Evolutionary conservation across 805 yeast species (phyloP), one percentile per base, ranked within the genome.

Genomic region (Allodekkera sacchari): DNA sequence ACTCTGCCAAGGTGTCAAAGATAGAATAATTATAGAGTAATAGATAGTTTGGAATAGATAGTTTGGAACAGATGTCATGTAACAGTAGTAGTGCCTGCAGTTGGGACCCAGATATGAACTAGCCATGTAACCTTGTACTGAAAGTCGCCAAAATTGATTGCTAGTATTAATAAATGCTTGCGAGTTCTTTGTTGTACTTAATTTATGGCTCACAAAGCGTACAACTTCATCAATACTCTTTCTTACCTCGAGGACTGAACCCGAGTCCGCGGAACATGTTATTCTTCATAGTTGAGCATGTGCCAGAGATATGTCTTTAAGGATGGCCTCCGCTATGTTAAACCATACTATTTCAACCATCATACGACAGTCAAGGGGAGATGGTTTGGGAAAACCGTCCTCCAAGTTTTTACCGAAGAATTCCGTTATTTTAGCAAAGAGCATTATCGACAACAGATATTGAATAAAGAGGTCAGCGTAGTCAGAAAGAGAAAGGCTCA

Each of bases 361-460:
- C 39, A 44, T 11, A 52, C 62, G 4, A 52, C 57, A 19, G 67
- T 59, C 4, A 67, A 66, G 41, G 69, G 68, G 1, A 44, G 74
- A 31, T 68, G 73, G 72, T 40, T 57, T 7, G 50, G 52, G 3
- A 52, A 50, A 32, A 47, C 64, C 1, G 47, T 65, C 2, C 31
- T 59, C 15, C 64, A 66, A 13, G 60, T 67, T 5, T 45, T 66
- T 19, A 37, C 50, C 2, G 42, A 48, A 4, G 74, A 68, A 38
- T 67, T 68, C 31, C 47, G 59, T 34, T 52, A 52, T 8, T 48
- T 47, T 25, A 32, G 35, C 11, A 37, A 37, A 13, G 28, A 28
- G 6, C 49, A 53, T 28, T 57, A 58, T 33, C 30, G 24, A 11
- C 26, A 31, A 5, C 22, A 46, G 29, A 43, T 55, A 18, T 22